Evolutionary conservation across 108 stramenopile species (phyloP).

Genomic region (Nitzschia sp.): DNA sequence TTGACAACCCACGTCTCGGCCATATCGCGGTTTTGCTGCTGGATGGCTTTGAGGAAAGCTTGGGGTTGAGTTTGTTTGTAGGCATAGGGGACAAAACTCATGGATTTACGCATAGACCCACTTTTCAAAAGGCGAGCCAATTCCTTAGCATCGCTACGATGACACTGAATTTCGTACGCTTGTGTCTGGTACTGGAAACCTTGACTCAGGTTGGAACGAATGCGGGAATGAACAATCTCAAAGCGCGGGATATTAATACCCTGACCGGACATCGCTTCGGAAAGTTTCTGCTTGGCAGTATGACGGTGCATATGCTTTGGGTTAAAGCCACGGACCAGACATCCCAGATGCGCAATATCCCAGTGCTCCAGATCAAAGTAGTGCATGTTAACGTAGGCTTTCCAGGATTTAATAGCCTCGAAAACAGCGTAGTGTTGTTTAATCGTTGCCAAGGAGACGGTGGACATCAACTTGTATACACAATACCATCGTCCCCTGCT

Average conservation of each 20-base stretch:
- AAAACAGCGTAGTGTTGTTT: no score
- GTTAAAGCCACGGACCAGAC: not conserved
- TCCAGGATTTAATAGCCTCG: not conserved
- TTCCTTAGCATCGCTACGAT: not conserved
- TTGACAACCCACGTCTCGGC: not conserved
- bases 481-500: no score
- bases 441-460: no score
- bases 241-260: not conserved
- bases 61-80: not conserved
- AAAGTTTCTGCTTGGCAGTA: not conserved
- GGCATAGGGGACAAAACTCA: not conserved
- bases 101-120: not conserved
- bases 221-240: not conserved
- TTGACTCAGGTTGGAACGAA: not conserved
- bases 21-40: not conserved
- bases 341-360: not conserved
- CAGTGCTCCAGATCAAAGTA: not conserved
- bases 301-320: not conserved
- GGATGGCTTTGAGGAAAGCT: no score
- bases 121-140: not conserved
- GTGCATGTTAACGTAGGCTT: not conserved
- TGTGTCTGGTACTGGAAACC: not conserved
- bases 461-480: no score
- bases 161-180: not conserved
- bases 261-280: not conserved